Evolutionary conservation across 2,329 filamentous ascomycete species (phyloP), one percentile per base, ranked within the genome.

Genomic region (Metarhizium sp.): DNA sequence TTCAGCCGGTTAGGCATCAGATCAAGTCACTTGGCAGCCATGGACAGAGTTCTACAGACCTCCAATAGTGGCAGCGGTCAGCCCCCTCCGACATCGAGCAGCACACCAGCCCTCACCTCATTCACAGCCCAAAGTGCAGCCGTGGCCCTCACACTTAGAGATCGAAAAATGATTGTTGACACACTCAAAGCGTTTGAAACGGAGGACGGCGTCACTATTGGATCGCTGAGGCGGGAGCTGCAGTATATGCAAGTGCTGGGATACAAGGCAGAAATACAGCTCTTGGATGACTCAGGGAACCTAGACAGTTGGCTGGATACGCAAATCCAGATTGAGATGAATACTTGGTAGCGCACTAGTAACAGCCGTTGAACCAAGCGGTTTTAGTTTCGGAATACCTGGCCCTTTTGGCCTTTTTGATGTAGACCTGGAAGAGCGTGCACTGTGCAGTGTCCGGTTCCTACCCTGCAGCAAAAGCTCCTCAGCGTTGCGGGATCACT

Each of bases 191-290:
- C 68, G 13, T 68, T 75, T 0, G 62, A 64, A 6, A 61, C 62
- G 10, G 34, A 34, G 16, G 46, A 52, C 29, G 36, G 11, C 5
- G 43, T 25, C 38, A 51, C 49, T 7, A 51, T 36, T 36, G 25
- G 16, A 36, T 13, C 13, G 6, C 71, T 81, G 58, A 70, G 71
- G 34, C 68, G 69, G 2, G 85, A 91, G 62, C 61, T 92, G 16
- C 88, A 90, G 63, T 62, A 77, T 1, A 91, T 92, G 87, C 69
- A 92, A 20, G 78, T 88, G 72, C 71, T 92, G 52, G 86, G 87
- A 53, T 62, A 84, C 50, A 94, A 92, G 64, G 86, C 86, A 0
- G 89, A 94, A 65, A 88, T 92, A 52, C 87, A 94, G 63, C 78
- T 84, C 18, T 69, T 89, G 6, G 84, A 88, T 54, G 73, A 79